Percentiles rank a stretch among this genome's conserved stretches.
These are phyloP conservation scores for Tremella mesenterica DNA, from an alignment of 768 basidiomycete genomes.

Conservation along the genomic window DNA sequence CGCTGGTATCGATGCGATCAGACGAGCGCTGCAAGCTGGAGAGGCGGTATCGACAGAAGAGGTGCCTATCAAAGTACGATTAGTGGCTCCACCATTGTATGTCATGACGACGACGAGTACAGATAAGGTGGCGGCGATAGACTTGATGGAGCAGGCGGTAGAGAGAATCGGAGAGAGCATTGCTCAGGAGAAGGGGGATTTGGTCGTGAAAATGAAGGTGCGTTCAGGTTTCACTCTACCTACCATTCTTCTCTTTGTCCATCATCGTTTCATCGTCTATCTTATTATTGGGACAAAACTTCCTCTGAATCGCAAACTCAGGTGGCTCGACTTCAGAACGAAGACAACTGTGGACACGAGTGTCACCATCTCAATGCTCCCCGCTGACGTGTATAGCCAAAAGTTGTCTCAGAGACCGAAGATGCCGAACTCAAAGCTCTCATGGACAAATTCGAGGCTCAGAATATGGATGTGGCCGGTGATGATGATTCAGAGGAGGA, in stretches of 20 bases:
- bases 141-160: constrained; percentile 85
- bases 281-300: too few species aligned
- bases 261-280: too few species aligned
- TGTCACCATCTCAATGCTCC: too few species aligned
- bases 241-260: too few species aligned
- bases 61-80: constrained; percentile 92
- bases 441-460: constrained; percentile 87
- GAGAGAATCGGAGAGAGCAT: constrained; percentile 80
- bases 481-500: constrained; percentile 68
- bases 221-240: neutral
- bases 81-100: constrained; percentile 93
- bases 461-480: constrained; percentile 93
- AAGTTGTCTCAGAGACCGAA: constrained; percentile 94
- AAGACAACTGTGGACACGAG: too few species aligned
- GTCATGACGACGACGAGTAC: constrained; percentile 93
- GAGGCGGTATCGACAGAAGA: constrained; percentile 74
- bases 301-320: too few species aligned
- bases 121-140: constrained; percentile 86
- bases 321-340: too few species aligned
- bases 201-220: constrained; percentile 96
- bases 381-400: too few species aligned
- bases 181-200: constrained; percentile 69
- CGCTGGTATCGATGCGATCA: constrained; percentile 92
- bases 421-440: constrained; percentile 94
- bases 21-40: constrained; percentile 77